These are phyloP conservation scores for Heliocybe sulcata DNA, from an alignment of 1,284 basidiomycete genomes.

Conservation along the genomic window DNA sequence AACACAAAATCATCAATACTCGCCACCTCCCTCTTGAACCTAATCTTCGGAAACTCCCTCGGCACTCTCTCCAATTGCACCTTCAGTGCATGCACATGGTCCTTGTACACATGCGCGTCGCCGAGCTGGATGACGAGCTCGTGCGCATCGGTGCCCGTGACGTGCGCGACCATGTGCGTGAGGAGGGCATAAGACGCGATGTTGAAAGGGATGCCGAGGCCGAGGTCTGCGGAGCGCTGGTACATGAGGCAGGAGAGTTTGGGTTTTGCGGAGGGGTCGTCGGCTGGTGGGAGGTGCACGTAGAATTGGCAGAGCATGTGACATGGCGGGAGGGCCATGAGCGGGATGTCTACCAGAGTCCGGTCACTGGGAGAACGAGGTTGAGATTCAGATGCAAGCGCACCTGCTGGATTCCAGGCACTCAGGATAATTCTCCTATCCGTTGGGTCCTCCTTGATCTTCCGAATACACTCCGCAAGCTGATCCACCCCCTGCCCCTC, in stretches of 20 bases:
- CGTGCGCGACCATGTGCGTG: slow-evolving; percentile 93
- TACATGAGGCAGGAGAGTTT: slow-evolving; percentile 94
- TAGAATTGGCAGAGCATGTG: slow-evolving; percentile 99
- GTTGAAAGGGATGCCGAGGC: slow-evolving; percentile 97
- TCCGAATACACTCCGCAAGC: slow-evolving; percentile 79
- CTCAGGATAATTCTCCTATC: slow-evolving; percentile 94
- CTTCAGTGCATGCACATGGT: slow-evolving; percentile 86
- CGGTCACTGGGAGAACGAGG: no score
- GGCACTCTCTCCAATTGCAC: slow-evolving; percentile 79
- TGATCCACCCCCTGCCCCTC: slow-evolving; percentile 91
- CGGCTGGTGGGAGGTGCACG: slow-evolving; percentile 70
- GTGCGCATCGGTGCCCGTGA: slow-evolving; percentile 82
- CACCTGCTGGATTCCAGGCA: slow-evolving; percentile 97
- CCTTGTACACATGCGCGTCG: slow-evolving; percentile 93
- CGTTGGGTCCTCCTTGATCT: slow-evolving; percentile 91
- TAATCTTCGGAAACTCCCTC: slow-evolving; percentile 76
- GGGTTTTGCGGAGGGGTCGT: slow-evolving; percentile 46
- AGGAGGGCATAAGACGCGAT: slow-evolving; percentile 96
- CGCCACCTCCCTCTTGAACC: slow-evolving; percentile 55
- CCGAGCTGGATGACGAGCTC: slow-evolving; percentile 93
- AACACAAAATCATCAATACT: slow-evolving; percentile 83
- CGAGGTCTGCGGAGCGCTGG: slow-evolving; percentile 95
- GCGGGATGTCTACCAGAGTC: slow-evolving; percentile 81
- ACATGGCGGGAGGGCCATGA: slow-evolving; percentile 97
- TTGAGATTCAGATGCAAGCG: no score